These are phyloP conservation scores for Cryptococcus depauperatus DNA, from an alignment of 1,284 basidiomycete species.

Conservation along the genomic window DNA sequence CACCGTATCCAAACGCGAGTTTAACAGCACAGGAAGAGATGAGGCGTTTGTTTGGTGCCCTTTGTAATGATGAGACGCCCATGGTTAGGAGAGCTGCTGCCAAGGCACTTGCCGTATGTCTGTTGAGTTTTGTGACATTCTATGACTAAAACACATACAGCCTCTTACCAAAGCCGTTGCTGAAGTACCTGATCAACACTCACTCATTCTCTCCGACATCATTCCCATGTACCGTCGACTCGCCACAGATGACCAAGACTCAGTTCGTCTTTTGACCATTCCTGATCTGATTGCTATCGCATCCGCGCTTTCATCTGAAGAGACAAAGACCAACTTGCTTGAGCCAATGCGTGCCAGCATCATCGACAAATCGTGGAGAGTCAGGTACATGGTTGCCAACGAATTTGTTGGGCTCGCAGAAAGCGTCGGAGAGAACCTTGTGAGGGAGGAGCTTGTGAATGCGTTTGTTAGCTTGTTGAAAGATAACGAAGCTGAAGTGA, in stretches of 20 bases:
- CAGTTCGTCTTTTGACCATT: constrained; percentile 89
- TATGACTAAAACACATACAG: constrained; percentile 44
- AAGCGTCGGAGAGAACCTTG: constrained; percentile 80
- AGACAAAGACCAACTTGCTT: constrained; percentile 84
- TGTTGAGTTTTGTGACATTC: not conserved
- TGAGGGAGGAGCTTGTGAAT: constrained; percentile 86
- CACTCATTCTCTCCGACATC: constrained; percentile 67
- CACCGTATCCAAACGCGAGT: constrained; percentile 78
- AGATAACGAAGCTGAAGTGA: constrained; percentile 98
- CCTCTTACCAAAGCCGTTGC: constrained; percentile 60
- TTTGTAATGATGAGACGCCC: constrained; percentile 92
- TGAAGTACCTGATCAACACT: constrained; percentile 59
- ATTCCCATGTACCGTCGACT: constrained; percentile 91
- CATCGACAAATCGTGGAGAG: constrained; percentile 95
- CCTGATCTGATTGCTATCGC: constrained; percentile 93
- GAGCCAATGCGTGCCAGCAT: constrained; percentile 81
- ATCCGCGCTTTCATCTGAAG: constrained; percentile 68
- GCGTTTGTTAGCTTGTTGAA: constrained; percentile 92
- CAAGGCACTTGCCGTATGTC: constrained; percentile 84
- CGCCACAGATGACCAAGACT: constrained; percentile 95
- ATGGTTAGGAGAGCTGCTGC: constrained; percentile 98
- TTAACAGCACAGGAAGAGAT: constrained; percentile 76
- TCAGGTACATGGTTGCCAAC: constrained; percentile 97
- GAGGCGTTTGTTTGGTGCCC: constrained; percentile 71
- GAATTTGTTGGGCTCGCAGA: constrained; percentile 93